A percentile compares a stretch with the other conserved stretches of the same genome.
Conservation (phyloP, 805 yeast genomes). For the Kodamaea fukazawae region DNA sequence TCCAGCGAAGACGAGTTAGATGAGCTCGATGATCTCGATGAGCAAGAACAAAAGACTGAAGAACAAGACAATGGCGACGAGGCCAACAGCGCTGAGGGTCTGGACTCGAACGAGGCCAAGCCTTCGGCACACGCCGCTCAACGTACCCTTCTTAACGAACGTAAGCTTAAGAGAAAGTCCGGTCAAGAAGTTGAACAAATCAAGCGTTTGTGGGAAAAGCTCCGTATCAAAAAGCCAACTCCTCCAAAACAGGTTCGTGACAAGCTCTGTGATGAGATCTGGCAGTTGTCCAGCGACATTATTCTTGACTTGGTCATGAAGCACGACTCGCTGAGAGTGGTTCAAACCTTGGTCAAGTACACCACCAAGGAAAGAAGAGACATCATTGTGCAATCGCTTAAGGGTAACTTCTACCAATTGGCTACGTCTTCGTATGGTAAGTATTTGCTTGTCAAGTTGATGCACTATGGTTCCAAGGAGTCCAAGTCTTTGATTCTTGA, state of each 20-base stretch:
- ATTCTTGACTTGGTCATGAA: slow-evolving; percentile 83
- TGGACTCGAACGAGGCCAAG: slow-evolving; percentile 43
- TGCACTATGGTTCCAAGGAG: slow-evolving; percentile 88
- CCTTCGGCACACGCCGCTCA: slow-evolving; percentile 64
- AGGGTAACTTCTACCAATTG: slow-evolving; percentile 72
- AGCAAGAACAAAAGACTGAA: slow-evolving; percentile 18
- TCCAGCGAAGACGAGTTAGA: slow-evolving; percentile 19
- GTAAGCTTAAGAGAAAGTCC: slow-evolving; percentile 84
- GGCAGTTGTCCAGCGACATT: slow-evolving; percentile 77
- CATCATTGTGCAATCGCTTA: slow-evolving; percentile 61
- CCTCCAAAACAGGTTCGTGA: slow-evolving; percentile 74
- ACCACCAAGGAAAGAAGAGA: slow-evolving; percentile 78
- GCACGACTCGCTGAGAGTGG: slow-evolving; percentile 95
- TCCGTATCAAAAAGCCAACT: slow-evolving; percentile 82
- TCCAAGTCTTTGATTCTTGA: slow-evolving; percentile 71
- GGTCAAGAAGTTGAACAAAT: slow-evolving; percentile 83
- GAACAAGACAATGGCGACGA: slow-evolving; percentile 27
- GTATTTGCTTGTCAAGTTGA: slow-evolving; percentile 79
- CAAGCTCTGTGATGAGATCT: slow-evolving; percentile 75
- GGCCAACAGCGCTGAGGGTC: slow-evolving; percentile 14
- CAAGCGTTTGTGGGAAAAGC: slow-evolving; percentile 85
- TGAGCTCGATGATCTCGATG: slow-evolving; percentile 20
- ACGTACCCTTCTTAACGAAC: slow-evolving; percentile 68
- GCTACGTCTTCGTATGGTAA: slow-evolving; percentile 95
- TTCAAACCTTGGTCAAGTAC: slow-evolving; percentile 88